Evolutionary conservation across 1,139 yeast genomes (phyloP).

Genomic region (Lodderomyces margitis): DNA sequence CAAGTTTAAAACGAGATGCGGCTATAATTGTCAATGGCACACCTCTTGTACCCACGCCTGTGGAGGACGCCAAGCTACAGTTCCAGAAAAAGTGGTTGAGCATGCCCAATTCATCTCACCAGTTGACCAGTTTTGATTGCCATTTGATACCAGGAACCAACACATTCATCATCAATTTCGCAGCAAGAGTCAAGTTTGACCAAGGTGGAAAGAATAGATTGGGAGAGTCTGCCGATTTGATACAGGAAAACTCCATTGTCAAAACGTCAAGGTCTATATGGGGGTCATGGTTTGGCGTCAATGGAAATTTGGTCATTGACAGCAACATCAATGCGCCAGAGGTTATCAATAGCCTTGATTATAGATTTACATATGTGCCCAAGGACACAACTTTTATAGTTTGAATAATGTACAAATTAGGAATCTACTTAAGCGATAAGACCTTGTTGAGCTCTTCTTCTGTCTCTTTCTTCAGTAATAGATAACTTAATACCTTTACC

Average conservation of each 20-base stretch:
- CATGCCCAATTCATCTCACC: slow-evolving; percentile 63
- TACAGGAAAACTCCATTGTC: slow-evolving; percentile 14
- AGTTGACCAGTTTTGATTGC: slow-evolving; percentile 58
- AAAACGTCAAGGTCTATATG: slow-evolving; percentile 39
- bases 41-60: slow-evolving; percentile 48
- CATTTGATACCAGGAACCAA: slow-evolving; percentile 74
- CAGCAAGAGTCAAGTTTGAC: slow-evolving; percentile 70
- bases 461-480: slow-evolving; percentile 99
- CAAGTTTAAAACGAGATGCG: slow-evolving; percentile 42
- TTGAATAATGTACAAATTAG: slow-evolving; percentile 14
- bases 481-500: slow-evolving; percentile 99
- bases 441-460: slow-evolving; percentile 80
- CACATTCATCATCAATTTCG: slow-evolving; percentile 50
- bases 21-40: slow-evolving; percentile 64
- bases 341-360: slow-evolving; percentile 57
- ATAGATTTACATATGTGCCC: slow-evolving; percentile 65
- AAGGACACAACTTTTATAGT: slow-evolving; percentile 49
- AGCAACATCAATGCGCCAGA: slow-evolving; percentile 44
- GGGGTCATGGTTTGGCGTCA: slow-evolving; percentile 72
- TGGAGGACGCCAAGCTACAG: slow-evolving; percentile 48
- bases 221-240: slow-evolving; percentile 58
- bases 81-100: slow-evolving; percentile 67
- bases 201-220: slow-evolving; percentile 65
- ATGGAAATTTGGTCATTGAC: slow-evolving; percentile 57
- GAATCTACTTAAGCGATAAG: slow-evolving; percentile 25